Evolutionary conservation across 441 rosid genomes (phyloP), one percentile per base, ranked within the genome.

Genomic region (Pelargonium exstipulatum): DNA sequence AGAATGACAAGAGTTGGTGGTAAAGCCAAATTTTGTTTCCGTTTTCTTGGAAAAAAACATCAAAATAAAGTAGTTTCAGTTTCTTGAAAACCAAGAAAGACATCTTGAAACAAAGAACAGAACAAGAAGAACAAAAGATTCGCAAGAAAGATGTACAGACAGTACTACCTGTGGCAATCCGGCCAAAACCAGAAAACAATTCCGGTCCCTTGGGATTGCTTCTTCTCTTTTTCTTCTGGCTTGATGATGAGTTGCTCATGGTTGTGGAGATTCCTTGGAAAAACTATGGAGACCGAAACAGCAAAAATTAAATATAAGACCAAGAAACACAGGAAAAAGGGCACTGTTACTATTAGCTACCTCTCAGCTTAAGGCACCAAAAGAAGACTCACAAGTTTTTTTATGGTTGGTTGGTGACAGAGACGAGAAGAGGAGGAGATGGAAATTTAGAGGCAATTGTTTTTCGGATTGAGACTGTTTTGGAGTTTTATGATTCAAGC

Each of bases 391-490:
- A 18, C 24, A 55, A 18, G 61, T 4, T 55, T 16, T 55, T 16
- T 16, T 55, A n/a, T 16, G 61, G 20, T 55, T 55, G 18, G 61
- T 22, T 55, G 58, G 61, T 55, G 61, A 55, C 17, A 18, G 61
- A 55, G 24, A 55, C 61, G 26, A 55, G 61, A 10, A 51, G 58
- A 17, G 18, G 20, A 55, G 61, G 26, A 17, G 61, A 55, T 55
- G 61, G 61, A 55, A 55, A 55, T 16, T 55, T 55, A n/a, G 61
- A 55, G 61, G 61, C 61, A 55, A 18, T 55, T 18, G 61, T 55
- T 20, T 16, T 7, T 55, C 61, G 8, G 61, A 55, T 5, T 55
- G 61, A 16, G 61, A 55, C 24, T 55, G 26, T 55, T 55, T 55
- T 55, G 61, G 61, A 17, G 61, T 20, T 55, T 55, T 55, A 16